A percentile compares a stretch with the other conserved stretches of the same genome.
phyloP scores from a whole-genome alignment of 176 grass and related monocot genomes.

The Zea mays region DNA sequence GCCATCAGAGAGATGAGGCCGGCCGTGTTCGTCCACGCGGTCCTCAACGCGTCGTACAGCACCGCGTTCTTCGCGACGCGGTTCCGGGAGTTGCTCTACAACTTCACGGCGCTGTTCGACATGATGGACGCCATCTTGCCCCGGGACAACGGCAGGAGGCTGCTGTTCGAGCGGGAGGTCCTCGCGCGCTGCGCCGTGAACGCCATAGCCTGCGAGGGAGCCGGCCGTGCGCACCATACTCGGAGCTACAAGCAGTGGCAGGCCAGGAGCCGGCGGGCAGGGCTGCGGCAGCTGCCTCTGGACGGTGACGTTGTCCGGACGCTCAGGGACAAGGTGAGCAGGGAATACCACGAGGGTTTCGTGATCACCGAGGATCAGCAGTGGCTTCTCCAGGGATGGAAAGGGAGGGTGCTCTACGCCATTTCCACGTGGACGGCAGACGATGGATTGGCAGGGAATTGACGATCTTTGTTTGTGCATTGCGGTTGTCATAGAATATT shows the following conservation, averaged over 20 bases:
- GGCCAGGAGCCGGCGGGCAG: constrained; percentile 18
- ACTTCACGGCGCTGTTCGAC: constrained; percentile 38
- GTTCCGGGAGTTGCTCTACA: constrained; percentile 45
- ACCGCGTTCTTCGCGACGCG: constrained; percentile 41
- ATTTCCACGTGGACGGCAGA: not conserved
- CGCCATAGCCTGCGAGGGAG: constrained; percentile 48
- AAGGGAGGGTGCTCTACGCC: not conserved
- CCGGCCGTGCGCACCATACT: constrained; percentile 22
- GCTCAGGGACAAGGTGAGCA: not conserved
- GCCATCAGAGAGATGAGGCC: constrained; percentile 41
- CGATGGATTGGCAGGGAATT: not conserved
- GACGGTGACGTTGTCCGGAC: not conserved
- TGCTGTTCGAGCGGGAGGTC: constrained; percentile 41
- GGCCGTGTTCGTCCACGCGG: constrained; percentile 25
- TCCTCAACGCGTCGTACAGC: constrained; percentile 38
- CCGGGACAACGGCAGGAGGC: constrained; percentile 6
- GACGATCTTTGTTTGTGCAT: not conserved
- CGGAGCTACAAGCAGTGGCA: constrained; percentile 55
- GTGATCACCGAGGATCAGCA: not conserved
- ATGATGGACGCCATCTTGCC: constrained; percentile 42
- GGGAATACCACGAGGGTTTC: not conserved
- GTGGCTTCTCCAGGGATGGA: not conserved
- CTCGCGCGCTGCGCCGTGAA: constrained; percentile 25
- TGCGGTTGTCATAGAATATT: too few species aligned
- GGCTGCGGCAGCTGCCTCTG: constrained; percentile 2